Conservation (phyloP, 2,329 filamentous ascomycete species). For the Aureobasidium sp. region DNA sequence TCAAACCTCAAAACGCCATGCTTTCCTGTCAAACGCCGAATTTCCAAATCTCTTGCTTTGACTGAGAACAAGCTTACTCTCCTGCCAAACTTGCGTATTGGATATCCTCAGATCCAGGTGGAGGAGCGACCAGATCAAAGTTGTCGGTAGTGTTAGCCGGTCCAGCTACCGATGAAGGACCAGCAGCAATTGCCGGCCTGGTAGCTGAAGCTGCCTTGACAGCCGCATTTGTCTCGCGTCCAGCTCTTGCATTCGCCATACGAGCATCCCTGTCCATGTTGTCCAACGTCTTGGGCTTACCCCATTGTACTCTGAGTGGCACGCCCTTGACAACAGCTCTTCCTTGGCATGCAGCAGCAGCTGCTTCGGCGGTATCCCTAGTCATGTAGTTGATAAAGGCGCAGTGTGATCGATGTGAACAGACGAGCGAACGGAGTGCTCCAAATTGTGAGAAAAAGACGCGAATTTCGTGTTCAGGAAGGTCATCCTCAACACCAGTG, state of each 20-base stretch:
- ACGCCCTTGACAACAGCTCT: constrained; percentile 86
- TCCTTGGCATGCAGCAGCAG: constrained; percentile 77
- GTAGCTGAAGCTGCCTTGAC: constrained; percentile 21
- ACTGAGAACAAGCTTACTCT: constrained; percentile 47
- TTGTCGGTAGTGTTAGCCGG: constrained; percentile 40
- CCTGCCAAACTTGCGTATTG: constrained; percentile 82
- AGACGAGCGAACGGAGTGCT: constrained; percentile 85
- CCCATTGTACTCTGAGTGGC: constrained; percentile 85
- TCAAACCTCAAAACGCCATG: constrained; percentile 17
- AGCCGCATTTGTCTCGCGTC: constrained; percentile 45
- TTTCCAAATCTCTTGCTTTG: not conserved
- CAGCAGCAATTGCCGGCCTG: constrained; percentile 19
- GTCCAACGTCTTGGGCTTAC: constrained; percentile 83
- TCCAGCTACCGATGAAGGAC: constrained; percentile 31
- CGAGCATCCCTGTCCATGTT: constrained; percentile 85
- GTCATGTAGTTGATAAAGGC: constrained; percentile 93
- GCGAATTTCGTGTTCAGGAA: constrained; percentile 85
- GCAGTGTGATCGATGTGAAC: constrained; percentile 94
- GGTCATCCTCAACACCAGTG: constrained; percentile 90
- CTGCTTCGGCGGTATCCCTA: constrained; percentile 75
- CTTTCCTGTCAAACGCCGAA: constrained; percentile 4
- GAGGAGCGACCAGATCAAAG: constrained; percentile 56
- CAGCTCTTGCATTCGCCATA: constrained; percentile 72
- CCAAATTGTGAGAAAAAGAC: constrained; percentile 86
- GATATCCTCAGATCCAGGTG: constrained; percentile 70